phyloP scores from a whole-genome alignment of 352 stramenopile genomes.

The Elongisporangium prolatum region DNA sequence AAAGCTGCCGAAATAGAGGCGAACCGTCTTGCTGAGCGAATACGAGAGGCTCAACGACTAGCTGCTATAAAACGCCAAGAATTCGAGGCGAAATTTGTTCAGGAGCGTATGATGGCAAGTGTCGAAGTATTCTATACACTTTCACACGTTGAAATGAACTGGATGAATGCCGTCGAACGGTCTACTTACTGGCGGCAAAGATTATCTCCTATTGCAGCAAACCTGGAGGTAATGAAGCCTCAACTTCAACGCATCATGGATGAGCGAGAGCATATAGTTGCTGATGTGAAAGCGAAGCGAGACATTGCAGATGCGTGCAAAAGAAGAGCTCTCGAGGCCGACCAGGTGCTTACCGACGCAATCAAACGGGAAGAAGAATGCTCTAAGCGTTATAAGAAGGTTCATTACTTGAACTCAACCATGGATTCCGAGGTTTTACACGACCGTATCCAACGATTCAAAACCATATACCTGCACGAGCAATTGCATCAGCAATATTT shows the following conservation, averaged over 20 bases:
- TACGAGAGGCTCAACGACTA: constrained; percentile 42
- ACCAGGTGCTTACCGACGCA: constrained; percentile 20
- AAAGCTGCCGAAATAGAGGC: constrained; percentile 42
- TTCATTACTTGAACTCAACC: constrained; percentile 43
- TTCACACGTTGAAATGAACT: constrained; percentile 27
- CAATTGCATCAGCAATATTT: constrained; percentile 56
- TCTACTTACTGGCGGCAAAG: constrained; percentile 28
- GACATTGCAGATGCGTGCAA: constrained; percentile 40
- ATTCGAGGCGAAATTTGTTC: constrained; percentile 54
- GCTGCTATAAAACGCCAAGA: constrained; percentile 31
- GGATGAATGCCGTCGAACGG: constrained; percentile 48
- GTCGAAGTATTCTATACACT: constrained; percentile 46
- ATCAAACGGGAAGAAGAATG: constrained; percentile 36
- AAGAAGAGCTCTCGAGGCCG: constrained; percentile 25
- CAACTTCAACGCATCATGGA: constrained; percentile 39
- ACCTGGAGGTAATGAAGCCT: constrained; percentile 28
- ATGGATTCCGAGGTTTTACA: constrained; percentile 75
- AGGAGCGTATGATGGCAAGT: constrained; percentile 59
- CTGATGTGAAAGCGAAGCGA: constrained; percentile 43
- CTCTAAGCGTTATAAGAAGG: constrained; percentile 26
- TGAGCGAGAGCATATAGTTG: constrained; percentile 51
- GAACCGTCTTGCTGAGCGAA: constrained; percentile 27
- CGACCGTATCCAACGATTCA: constrained; percentile 55
- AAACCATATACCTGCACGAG: constrained; percentile 50
- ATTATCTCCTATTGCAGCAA: constrained; percentile 15